Evolutionary conservation across 202 grass and related monocot species (phyloP).

Genomic region (Schoenoplectus tabernaemontani): DNA sequence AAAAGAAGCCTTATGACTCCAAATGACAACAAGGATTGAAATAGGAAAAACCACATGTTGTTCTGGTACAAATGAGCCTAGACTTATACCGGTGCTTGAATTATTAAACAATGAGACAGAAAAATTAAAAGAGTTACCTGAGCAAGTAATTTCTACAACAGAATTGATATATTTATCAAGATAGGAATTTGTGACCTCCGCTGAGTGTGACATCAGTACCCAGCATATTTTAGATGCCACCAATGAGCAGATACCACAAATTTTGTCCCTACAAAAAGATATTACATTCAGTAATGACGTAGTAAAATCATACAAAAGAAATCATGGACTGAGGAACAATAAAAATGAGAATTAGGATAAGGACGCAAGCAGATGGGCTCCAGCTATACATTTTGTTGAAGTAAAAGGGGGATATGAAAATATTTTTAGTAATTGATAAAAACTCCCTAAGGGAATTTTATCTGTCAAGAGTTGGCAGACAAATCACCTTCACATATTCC

Average conservation of each 20-base stretch:
- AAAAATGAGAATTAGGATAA: neutral
- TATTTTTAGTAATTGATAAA: neutral
- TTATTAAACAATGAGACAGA: neutral
- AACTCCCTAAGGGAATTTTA: neutral
- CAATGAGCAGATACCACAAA: constrained; percentile 48
- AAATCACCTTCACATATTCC: neutral
- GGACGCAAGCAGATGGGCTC: too few relatives aligned
- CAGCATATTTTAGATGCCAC: constrained; percentile 38
- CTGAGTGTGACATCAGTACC: constrained; percentile 27
- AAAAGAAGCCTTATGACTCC: neutral
- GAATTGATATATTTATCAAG: constrained; percentile 34
- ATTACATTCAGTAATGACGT: neutral
- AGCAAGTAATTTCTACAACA: constrained; percentile 26
- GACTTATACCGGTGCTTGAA: neutral
- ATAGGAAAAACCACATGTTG: neutral
- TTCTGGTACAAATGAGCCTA: neutral
- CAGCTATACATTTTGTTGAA: neutral
- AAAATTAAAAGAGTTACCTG: constrained; percentile 26
- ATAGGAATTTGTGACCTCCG: constrained; percentile 23
- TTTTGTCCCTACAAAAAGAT: constrained; percentile 51
- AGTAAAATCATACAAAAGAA: neutral
- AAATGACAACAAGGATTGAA: neutral
- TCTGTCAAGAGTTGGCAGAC: neutral
- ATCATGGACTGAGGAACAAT: neutral
- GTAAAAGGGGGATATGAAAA: neutral